Percentiles rank a stretch among this genome's conserved stretches.
These are phyloP conservation scores for Mucor ambiguus DNA, from an alignment of 371 early-diverging fungal species.

Conservation along the genomic window DNA sequence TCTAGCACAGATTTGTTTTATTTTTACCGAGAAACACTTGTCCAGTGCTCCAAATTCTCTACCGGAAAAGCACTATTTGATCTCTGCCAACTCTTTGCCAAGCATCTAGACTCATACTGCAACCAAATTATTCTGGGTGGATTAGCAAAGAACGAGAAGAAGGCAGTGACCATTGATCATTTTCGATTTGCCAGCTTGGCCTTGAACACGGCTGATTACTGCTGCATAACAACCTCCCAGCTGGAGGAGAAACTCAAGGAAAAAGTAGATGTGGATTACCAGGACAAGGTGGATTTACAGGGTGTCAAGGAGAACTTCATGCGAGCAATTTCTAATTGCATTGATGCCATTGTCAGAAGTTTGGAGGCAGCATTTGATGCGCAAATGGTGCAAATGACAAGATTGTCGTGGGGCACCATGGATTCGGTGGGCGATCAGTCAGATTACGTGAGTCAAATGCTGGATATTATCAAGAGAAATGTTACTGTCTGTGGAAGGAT, in stretches of 20 bases:
- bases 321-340: slow-evolving; percentile 55
- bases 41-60: slow-evolving; percentile 82
- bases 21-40: slow-evolving; percentile 86
- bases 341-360: slow-evolving; percentile 68
- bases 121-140: slow-evolving; percentile 66
- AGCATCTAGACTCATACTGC: slow-evolving; percentile 78
- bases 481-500: slow-evolving; percentile 58
- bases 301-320: slow-evolving; percentile 78
- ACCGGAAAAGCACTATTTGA: slow-evolving; percentile 84
- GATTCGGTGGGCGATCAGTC: slow-evolving; percentile 94
- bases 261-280: slow-evolving; percentile 70
- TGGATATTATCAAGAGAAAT: slow-evolving; percentile 50
- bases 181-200: slow-evolving; percentile 72
- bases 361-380: slow-evolving; percentile 69
- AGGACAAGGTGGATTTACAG: slow-evolving; percentile 67
- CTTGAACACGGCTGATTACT: slow-evolving; percentile 95
- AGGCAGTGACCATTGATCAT: slow-evolving; percentile 58
- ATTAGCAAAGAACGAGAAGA: slow-evolving; percentile 74
- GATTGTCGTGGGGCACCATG: slow-evolving; percentile 78
- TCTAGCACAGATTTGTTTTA: slow-evolving; percentile 91
- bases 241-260: slow-evolving; percentile 86
- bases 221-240: slow-evolving; percentile 80
- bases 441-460: slow-evolving; percentile 76
- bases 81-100: slow-evolving; percentile 73
- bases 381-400: slow-evolving; percentile 69